Percentiles rank a stretch among this genome's conserved stretches.
Evolutionary conservation across 768 basidiomycete genomes (phyloP).

Genomic region (Tricholoma sp.): DNA sequence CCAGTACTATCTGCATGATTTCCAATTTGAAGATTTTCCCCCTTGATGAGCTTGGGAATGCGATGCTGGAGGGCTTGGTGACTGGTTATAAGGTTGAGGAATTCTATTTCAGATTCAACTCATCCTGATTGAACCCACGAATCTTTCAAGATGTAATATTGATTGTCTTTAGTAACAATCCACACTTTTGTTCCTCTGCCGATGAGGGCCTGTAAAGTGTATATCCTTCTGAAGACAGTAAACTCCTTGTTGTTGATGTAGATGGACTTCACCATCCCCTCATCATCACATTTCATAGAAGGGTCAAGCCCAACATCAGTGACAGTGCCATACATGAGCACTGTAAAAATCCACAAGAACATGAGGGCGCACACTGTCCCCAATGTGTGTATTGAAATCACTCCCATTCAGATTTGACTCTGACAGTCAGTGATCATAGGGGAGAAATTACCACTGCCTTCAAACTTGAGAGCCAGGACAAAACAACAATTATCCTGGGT

Average conservation of each 20-base stretch:
- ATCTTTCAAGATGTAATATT: not conserved
- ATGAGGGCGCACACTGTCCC: not conserved
- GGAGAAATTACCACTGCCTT: not conserved
- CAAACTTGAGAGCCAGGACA: not conserved
- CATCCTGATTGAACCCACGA: not conserved
- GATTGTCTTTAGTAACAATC: not conserved
- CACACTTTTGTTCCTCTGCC: not conserved
- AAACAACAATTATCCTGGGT: not conserved
- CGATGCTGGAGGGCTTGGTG: not conserved
- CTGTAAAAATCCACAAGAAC: not conserved
- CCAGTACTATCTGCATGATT: too few species aligned
- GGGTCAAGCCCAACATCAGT: not conserved
- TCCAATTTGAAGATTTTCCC: not conserved
- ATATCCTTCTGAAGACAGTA: too few species aligned
- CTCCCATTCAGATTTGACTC: not conserved
- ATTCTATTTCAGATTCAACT: not conserved
- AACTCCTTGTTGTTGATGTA: too few species aligned
- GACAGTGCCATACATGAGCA: not conserved
- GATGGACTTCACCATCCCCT: too few species aligned
- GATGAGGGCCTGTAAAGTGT: too few species aligned
- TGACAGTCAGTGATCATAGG: not conserved
- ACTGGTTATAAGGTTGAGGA: not conserved
- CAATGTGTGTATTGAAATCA: not conserved
- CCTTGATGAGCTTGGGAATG: not conserved
- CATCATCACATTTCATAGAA: not conserved